Evolutionary conservation across 768 basidiomycete genomes (phyloP).

Genomic region (Phanerodontia chrysosporium): DNA sequence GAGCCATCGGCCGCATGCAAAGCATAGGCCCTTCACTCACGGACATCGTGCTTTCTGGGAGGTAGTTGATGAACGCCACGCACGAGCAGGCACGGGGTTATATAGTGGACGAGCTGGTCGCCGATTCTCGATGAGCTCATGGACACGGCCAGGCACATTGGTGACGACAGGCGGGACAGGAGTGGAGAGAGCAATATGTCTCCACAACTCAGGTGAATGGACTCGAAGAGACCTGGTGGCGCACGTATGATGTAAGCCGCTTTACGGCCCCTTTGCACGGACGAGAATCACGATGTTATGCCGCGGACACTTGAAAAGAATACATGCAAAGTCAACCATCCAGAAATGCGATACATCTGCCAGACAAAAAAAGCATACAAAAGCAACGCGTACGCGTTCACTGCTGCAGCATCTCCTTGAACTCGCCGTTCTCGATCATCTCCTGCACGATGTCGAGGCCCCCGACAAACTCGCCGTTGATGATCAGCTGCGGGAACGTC

Average conservation of each 20-base stretch:
- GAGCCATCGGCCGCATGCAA: not conserved
- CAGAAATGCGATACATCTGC: not conserved
- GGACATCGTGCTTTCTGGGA: not conserved
- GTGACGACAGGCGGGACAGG: not conserved
- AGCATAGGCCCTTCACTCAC: not conserved
- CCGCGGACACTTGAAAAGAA: not conserved
- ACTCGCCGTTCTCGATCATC: conserved; percentile 79
- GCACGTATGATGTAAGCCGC: not conserved
- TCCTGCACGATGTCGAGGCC: conserved; percentile 91
- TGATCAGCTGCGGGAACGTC: conserved; percentile 62
- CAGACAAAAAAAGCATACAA: not conserved
- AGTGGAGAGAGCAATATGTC: not conserved
- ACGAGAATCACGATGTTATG: not conserved
- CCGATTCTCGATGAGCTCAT: not conserved
- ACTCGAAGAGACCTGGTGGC: not conserved
- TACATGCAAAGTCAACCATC: not conserved
- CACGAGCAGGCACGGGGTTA: not conserved
- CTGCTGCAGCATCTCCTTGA: conserved; percentile 41
- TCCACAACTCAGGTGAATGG: not conserved
- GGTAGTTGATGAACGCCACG: not conserved
- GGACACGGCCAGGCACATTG: not conserved
- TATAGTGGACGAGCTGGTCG: not conserved
- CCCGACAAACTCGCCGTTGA: conserved; percentile 91
- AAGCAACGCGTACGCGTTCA: not conserved
- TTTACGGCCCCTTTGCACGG: not conserved